phyloP scores from a whole-genome alignment of 768 basidiomycete genomes.

The Podaxis sp. region DNA sequence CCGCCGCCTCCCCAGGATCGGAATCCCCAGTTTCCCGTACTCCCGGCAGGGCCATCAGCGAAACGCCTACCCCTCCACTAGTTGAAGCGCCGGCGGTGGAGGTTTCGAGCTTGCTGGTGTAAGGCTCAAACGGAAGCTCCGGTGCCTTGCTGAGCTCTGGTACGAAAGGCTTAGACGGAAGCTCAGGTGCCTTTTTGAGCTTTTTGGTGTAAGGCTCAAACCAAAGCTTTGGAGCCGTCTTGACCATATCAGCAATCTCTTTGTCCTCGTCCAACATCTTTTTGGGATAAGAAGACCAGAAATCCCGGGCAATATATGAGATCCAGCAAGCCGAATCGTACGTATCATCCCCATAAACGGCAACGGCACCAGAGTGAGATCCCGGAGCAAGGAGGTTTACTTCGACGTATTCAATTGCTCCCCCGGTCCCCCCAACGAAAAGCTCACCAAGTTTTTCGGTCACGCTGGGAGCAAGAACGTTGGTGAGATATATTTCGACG shows the following conservation, averaged over 20 bases:
- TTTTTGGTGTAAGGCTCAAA: background rate
- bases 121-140: background rate
- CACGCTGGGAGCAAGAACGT: background rate
- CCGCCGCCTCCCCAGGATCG: no score
- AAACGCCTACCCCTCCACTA: no score
- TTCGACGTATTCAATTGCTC: background rate
- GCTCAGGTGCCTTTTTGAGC: background rate
- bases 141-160: background rate
- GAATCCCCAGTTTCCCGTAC: no score
- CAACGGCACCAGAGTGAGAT: background rate
- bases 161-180: no score
- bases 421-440: background rate
- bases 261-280: background rate
- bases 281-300: background rate
- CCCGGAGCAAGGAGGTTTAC: background rate
- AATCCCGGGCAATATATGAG: background rate
- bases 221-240: background rate
- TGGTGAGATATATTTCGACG: background rate
- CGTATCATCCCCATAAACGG: background rate
- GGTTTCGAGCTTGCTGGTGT: background rate
- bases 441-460: background rate
- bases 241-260: background rate
- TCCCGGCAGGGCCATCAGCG: no score
- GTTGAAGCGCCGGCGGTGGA: no score
- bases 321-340: background rate